Evolutionary conservation across 371 early-diverging fungal genomes (phyloP).

Genomic region (Mycotypha africana): DNA sequence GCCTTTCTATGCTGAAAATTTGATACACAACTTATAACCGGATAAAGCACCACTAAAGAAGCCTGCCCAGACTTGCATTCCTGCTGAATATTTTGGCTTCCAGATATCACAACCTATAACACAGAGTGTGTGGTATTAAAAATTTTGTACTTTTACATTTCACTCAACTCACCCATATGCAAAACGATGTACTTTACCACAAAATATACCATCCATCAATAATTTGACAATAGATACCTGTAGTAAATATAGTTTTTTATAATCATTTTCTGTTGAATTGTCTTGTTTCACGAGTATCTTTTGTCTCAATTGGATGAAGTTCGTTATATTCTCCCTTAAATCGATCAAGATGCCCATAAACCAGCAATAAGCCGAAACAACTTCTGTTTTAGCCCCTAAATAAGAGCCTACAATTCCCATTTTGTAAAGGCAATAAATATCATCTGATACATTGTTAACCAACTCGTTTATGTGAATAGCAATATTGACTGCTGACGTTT

Average conservation of each 20-base stretch:
- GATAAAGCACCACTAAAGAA: constrained; percentile 62
- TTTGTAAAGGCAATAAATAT: constrained; percentile 66
- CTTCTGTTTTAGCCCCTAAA: constrained; percentile 44
- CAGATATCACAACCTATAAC: constrained; percentile 63
- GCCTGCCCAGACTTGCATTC: constrained; percentile 70
- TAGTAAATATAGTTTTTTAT: too few species aligned
- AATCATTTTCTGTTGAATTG: too few species aligned
- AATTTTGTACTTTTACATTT: constrained; percentile 9
- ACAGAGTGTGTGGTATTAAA: constrained; percentile 19
- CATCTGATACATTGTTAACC: constrained; percentile 71
- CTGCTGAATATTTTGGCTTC: constrained; percentile 55
- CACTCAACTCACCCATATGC: not conserved
- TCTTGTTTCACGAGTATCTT: constrained; percentile 32
- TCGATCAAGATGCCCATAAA: constrained; percentile 53
- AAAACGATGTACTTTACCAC: constrained; percentile 46
- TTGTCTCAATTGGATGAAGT: not conserved
- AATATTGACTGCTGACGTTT: constrained; percentile 4
- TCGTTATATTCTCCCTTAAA: constrained; percentile 17
- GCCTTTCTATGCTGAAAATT: constrained; percentile 19
- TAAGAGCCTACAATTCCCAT: constrained; percentile 50
- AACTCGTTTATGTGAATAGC: constrained; percentile 42
- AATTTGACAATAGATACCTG: constrained; percentile 51
- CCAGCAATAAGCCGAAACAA: constrained; percentile 53
- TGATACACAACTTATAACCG: constrained; percentile 61
- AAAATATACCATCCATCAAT: constrained; percentile 58